Evolutionary conservation across 2,329 filamentous ascomycete genomes (phyloP).

Genomic region (Nigrospora oryzae): DNA sequence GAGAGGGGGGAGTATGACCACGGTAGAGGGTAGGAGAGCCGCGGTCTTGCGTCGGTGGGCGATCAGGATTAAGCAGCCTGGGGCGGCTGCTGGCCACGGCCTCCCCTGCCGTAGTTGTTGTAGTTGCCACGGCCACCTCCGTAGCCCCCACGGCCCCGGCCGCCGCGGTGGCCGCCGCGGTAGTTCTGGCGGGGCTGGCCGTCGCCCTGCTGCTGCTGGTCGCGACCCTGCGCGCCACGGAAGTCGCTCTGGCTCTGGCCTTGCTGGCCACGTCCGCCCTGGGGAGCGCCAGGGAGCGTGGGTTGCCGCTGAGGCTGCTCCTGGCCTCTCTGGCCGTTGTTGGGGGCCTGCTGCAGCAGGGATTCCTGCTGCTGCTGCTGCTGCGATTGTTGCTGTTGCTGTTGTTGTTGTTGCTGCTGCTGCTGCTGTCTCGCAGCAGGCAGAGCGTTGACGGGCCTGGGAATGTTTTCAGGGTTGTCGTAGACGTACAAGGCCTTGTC

Average conservation of each 20-base stretch:
- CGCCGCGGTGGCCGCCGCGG: slow-evolving; percentile 16
- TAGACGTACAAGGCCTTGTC: slow-evolving; percentile 99
- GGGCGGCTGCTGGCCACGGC: slow-evolving; percentile 17
- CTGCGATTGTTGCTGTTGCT: no score
- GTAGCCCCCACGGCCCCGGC: slow-evolving; percentile 22
- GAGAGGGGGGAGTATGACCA: slow-evolving; percentile 3
- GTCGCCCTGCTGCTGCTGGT: slow-evolving; percentile 16
- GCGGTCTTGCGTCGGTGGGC: not conserved
- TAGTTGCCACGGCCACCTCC: slow-evolving; percentile 22
- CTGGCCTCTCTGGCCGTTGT: slow-evolving; percentile 15
- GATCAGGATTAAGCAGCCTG: slow-evolving; percentile 16
- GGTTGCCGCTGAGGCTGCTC: slow-evolving; percentile 13
- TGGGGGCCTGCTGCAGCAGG: slow-evolving; percentile 14
- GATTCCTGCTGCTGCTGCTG: slow-evolving; percentile 11
- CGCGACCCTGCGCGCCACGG: slow-evolving; percentile 13
- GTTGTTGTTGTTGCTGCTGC: slow-evolving; percentile 6
- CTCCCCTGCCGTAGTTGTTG: slow-evolving; percentile 23
- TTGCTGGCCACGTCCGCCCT: slow-evolving; percentile 9
- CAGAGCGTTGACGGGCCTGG: slow-evolving; percentile 59
- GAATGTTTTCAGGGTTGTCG: slow-evolving; percentile 90
- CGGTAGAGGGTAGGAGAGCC: not conserved
- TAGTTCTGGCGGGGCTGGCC: slow-evolving; percentile 19
- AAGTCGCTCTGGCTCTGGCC: slow-evolving; percentile 21
- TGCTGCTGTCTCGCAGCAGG: slow-evolving; percentile 15
- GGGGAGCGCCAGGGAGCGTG: slow-evolving; percentile 9